These are phyloP conservation scores for Geoglossum glabrum DNA, from an alignment of 495 filamentous ascomycete genomes.

Conservation along the genomic window DNA sequence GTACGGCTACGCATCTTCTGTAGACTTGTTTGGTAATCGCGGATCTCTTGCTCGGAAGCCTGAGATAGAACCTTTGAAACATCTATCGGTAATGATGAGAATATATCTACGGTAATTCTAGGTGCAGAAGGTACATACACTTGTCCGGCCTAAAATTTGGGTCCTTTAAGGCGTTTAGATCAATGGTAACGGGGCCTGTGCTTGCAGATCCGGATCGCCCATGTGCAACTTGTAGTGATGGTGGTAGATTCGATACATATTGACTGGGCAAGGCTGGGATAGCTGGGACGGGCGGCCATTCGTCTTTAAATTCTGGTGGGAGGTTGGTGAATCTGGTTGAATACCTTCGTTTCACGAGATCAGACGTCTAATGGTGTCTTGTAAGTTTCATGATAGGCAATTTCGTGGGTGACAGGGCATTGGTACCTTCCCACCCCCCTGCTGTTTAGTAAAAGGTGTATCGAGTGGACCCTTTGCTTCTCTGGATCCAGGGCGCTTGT, in stretches of 20 bases:
- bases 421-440: neutral
- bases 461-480: neutral
- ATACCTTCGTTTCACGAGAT: constrained; percentile 85
- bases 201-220: constrained; percentile 21
- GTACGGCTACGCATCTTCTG: constrained; percentile 64
- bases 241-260: constrained; percentile 26
- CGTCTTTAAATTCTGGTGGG: constrained; percentile 41
- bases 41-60: constrained; percentile 85
- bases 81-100: constrained; percentile 25
- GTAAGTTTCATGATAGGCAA: neutral
- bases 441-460: neutral
- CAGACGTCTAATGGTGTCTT: constrained; percentile 39
- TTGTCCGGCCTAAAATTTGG: constrained; percentile 51
- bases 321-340: constrained; percentile 73
- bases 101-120: neutral
- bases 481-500: neutral
- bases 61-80: constrained; percentile 64
- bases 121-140: constrained; percentile 12
- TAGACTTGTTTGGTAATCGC: constrained; percentile 55
- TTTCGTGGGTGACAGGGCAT: neutral
- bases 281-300: constrained; percentile 45
- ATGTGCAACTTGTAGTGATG: constrained; percentile 20
- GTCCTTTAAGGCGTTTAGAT: constrained; percentile 57
- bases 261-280: constrained; percentile 33
- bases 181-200: constrained; percentile 31